Percentiles rank a stretch among this genome's conserved stretches.
Conservation (phyloP, 2,329 filamentous ascomycete species). For the Hypoxylon sp. region DNA sequence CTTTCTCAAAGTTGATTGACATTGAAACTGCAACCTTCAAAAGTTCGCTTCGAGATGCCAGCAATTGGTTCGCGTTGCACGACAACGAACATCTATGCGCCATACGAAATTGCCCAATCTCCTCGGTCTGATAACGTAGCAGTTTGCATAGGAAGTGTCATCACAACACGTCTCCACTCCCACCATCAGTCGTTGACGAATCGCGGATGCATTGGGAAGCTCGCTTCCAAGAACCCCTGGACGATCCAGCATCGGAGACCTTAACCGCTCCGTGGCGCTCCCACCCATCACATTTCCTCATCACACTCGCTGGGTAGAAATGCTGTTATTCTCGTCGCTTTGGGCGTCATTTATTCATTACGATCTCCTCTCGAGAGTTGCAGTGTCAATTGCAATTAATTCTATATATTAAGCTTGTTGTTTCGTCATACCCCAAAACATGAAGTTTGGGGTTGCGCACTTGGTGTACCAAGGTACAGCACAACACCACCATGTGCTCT, state of each 20-base stretch:
- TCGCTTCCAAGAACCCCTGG: conserved; percentile 30
- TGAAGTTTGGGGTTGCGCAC: not conserved
- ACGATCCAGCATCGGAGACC: conserved; percentile 16
- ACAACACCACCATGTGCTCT: conserved; percentile 11
- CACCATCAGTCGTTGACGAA: conserved; percentile 33
- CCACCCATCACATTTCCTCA: conserved; percentile 26
- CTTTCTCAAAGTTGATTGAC: conserved; percentile 25
- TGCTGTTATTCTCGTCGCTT: conserved; percentile 18
- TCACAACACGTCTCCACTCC: conserved; percentile 35
- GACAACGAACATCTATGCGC: conserved; percentile 32
- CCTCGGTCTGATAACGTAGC: conserved; percentile 49
- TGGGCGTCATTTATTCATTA: conserved; percentile 25
- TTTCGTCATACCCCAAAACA: conserved; percentile 3
- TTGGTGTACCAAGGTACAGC: conserved; percentile 11
- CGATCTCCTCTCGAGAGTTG: conserved; percentile 23
- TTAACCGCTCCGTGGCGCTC: conserved; percentile 24
- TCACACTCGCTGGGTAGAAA: conserved; percentile 26
- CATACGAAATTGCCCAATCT: conserved; percentile 52
- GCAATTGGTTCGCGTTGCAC: conserved; percentile 40
- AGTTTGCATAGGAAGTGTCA: conserved; percentile 24
- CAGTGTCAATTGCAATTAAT: conserved; percentile 25
- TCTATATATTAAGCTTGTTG: conserved; percentile 18
- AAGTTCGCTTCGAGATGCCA: conserved; percentile 32
- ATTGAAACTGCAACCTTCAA: conserved; percentile 28
- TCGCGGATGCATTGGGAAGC: conserved; percentile 22